Evolutionary conservation across 495 filamentous ascomycete species (phyloP), one percentile per base, ranked within the genome.

Genomic region (Talaromyces adpressus): DNA sequence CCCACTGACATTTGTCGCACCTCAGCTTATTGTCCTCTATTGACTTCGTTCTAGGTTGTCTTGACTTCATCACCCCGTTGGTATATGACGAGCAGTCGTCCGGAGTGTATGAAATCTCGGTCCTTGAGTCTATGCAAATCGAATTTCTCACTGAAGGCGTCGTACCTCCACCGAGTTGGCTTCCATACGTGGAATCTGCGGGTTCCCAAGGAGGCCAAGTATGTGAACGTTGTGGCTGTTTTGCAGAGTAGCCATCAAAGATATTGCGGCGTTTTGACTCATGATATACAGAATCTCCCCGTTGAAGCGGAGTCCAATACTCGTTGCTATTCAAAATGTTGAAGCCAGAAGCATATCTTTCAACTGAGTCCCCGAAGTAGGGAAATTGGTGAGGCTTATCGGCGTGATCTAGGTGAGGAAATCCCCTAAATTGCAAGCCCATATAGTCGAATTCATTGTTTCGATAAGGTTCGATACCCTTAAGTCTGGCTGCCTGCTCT

Each of bases 1-100:
- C 16, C 60, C 60, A 30, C 12, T 22, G 8, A 65, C 73, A 39
- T 68, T 75, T 72, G 71, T 77, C 47, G 69, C 66, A 58, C 77
- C 68, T 11, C 66, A 73, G 30, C 65, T 59, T 25, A 7, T 60
- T 47, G 4, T 45, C 58, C 22, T 20, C 36, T 14, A 27, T 54
- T 49, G 45, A 20, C 18, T 49, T 20, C 11, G 45, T 20, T 20
- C 45, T 49, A 20, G n/a, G 18, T 20, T 49, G 45, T 9, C 45
- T 49, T 49, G 45, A 14, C 11, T 49, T 20, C n/a, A 12, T 20
- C 45, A 49, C 45, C 6, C 9, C 22, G 6, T 4, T 23, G 51
- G 11, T 29, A 54, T 54, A 54, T 29, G 23, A 12, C 8, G 18
- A 16, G 14, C 11, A 29, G 51, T 54, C 51, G 11, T 54, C 51